A percentile compares a stretch with the other conserved stretches of the same genome.
phyloP scores from a whole-genome alignment of 768 basidiomycete species.

The Lactifluus echinatus region DNA sequence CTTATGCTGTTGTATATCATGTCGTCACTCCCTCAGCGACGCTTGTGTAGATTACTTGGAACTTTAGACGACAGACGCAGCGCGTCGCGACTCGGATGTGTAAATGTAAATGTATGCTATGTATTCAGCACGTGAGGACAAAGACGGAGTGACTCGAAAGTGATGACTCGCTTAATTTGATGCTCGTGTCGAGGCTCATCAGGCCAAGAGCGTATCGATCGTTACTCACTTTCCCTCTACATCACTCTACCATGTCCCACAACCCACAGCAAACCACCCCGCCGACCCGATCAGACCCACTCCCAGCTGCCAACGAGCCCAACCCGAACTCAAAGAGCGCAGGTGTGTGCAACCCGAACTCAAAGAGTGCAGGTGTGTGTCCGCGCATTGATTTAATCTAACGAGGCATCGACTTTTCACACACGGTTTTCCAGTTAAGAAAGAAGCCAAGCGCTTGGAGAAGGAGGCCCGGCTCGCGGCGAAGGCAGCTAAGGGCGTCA shows the following conservation, averaged over 20 bases:
- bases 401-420: no score
- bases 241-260: conserved; percentile 22
- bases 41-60: neutral
- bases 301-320: conserved; percentile 12
- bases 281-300: conserved; percentile 4
- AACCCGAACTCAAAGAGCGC: conserved; percentile 32
- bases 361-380: conserved; percentile 37
- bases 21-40: neutral
- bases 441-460: conserved; percentile 74
- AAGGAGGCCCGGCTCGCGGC: conserved; percentile 74
- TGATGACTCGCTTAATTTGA: neutral
- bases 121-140: no score
- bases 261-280: neutral
- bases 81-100: neutral
- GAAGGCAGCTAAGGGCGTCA: conserved; percentile 44
- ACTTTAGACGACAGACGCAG: neutral
- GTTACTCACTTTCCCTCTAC: conserved; percentile 12
- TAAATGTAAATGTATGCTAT: no score
- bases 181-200: conserved; percentile 22
- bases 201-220: conserved; percentile 28
- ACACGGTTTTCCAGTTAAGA: conserved; percentile 61
- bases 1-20: neutral
- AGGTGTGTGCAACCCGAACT: conserved; percentile 27
- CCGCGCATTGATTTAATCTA: no score
- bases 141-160: neutral